Percentiles rank a stretch among this genome's conserved stretches.
Evolutionary conservation across 2,329 filamentous ascomycete species (phyloP).

Genomic region (Colletotrichum noveboracense): DNA sequence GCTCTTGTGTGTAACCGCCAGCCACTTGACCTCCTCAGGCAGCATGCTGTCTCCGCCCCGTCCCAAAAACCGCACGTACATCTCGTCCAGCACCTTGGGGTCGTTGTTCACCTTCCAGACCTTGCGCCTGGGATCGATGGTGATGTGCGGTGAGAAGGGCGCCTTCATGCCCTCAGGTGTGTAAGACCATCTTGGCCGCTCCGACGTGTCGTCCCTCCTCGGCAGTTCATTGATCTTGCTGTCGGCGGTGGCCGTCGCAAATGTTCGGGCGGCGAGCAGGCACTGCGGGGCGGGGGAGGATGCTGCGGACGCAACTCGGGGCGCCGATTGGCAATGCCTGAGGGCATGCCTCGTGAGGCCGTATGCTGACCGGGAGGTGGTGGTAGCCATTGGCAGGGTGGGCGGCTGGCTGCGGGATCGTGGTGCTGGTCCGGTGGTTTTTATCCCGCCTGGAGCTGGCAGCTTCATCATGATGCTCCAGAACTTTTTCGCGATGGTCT

Average conservation of each 20-base stretch:
- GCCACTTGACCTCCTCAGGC: slow-evolving; percentile 93
- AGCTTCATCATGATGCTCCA: slow-evolving; percentile 9
- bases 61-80: slow-evolving; percentile 80
- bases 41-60: slow-evolving; percentile 74
- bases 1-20: slow-evolving; percentile 97
- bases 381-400: slow-evolving; percentile 16
- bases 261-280: slow-evolving; percentile 8
- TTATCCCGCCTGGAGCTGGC: background rate
- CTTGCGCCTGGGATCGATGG: slow-evolving; percentile 57
- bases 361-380: slow-evolving; percentile 16
- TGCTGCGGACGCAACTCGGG: slow-evolving; percentile 2
- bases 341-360: slow-evolving; percentile 19
- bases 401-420: background rate
- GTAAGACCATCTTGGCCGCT: slow-evolving; percentile 66
- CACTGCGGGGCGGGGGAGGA: slow-evolving; percentile 1
- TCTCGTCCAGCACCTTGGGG: slow-evolving; percentile 74
- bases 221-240: slow-evolving; percentile 14
- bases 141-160: slow-evolving; percentile 66
- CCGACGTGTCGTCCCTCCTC: slow-evolving; percentile 1
- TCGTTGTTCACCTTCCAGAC: slow-evolving; percentile 77
- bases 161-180: slow-evolving; percentile 75
- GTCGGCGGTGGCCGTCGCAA: slow-evolving; percentile 11
- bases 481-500: slow-evolving; percentile 21
- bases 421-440: background rate
- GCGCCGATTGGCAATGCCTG: slow-evolving; percentile 16